phyloP scores from a whole-genome alignment of 2,329 filamentous ascomycete genomes.

The Cercospora canescens region DNA sequence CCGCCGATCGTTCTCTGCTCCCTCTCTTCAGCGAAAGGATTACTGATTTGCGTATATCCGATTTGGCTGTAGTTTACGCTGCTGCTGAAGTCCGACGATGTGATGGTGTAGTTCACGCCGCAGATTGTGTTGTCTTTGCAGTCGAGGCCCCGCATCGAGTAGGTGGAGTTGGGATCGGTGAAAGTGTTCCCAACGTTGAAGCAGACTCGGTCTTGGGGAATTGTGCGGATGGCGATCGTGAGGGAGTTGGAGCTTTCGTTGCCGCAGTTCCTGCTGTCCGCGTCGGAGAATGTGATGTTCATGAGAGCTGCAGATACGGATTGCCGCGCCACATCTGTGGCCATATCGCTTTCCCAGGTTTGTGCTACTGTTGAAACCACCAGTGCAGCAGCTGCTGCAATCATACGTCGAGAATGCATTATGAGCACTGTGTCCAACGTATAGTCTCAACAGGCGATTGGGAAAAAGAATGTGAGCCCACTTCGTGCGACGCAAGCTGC shows the following conservation, averaged over 20 bases:
- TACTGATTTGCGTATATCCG: constrained; percentile 13
- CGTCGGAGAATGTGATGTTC: constrained; percentile 65
- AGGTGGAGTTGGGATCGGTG: constrained; percentile 1
- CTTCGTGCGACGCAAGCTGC: background rate
- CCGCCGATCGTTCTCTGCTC: background rate
- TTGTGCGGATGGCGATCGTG: constrained; percentile 49
- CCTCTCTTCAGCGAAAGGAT: constrained; percentile 4
- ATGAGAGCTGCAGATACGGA: constrained; percentile 15
- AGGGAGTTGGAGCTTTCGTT: constrained; percentile 41
- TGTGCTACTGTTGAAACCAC: too few relatives aligned
- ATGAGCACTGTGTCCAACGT: background rate
- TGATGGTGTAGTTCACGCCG: constrained; percentile 18
- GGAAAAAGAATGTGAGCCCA: background rate
- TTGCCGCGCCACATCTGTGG: constrained; percentile 4
- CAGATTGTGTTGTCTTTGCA: constrained; percentile 8
- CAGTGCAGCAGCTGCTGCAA: background rate
- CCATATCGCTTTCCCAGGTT: constrained; percentile 17
- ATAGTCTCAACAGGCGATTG: background rate
- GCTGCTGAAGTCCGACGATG: background rate
- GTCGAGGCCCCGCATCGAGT: constrained; percentile 6
- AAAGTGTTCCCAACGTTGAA: constrained; percentile 17
- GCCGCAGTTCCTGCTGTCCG: constrained; percentile 49
- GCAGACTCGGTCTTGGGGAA: constrained; percentile 12
- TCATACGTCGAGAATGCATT: background rate
- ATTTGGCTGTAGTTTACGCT: constrained; percentile 8